Percentiles rank a stretch among this genome's conserved stretches.
Evolutionary conservation across 1,139 yeast species (phyloP).

Genomic region (Candida neerlandica): DNA sequence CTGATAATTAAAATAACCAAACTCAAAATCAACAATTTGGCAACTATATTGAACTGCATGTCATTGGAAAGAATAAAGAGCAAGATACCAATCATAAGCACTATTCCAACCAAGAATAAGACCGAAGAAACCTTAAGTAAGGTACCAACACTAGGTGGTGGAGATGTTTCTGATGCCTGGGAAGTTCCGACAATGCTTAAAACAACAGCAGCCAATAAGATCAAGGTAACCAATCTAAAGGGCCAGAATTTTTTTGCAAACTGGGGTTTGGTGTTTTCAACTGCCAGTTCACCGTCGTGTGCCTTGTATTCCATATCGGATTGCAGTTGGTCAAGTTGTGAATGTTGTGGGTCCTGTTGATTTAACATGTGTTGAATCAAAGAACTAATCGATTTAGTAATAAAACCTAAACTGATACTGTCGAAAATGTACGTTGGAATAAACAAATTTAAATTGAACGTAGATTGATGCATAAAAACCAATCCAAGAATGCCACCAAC

Average conservation of each 20-base stretch:
- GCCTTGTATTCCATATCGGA: background rate
- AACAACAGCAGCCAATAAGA: constrained; percentile 14
- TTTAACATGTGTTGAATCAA: constrained; percentile 14
- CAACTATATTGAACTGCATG: constrained; percentile 3
- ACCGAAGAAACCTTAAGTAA: constrained; percentile 13
- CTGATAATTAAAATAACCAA: constrained; percentile 14
- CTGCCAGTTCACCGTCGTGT: background rate
- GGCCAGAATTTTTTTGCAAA: constrained; percentile 11
- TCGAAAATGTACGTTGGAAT: constrained; percentile 18
- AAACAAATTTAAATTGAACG: constrained; percentile 12
- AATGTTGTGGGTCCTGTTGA: constrained; percentile 1
- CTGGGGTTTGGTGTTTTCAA: background rate
- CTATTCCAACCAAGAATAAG: constrained; percentile 14
- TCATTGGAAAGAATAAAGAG: constrained; percentile 2
- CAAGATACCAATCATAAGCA: constrained; percentile 11
- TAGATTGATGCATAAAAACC: constrained; percentile 12
- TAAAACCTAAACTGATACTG: constrained; percentile 16
- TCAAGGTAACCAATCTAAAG: constrained; percentile 12
- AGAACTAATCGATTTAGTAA: constrained; percentile 13
- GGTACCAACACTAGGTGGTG: constrained; percentile 5
- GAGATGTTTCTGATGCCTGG: constrained; percentile 2
- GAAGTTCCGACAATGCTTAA: constrained; percentile 13
- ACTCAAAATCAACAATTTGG: constrained; percentile 11
- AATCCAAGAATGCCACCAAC: constrained; percentile 15
- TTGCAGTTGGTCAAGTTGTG: background rate